Evolutionary conservation across 2,329 filamentous ascomycete species (phyloP).

Genomic region (Ophiostoma australiae): DNA sequence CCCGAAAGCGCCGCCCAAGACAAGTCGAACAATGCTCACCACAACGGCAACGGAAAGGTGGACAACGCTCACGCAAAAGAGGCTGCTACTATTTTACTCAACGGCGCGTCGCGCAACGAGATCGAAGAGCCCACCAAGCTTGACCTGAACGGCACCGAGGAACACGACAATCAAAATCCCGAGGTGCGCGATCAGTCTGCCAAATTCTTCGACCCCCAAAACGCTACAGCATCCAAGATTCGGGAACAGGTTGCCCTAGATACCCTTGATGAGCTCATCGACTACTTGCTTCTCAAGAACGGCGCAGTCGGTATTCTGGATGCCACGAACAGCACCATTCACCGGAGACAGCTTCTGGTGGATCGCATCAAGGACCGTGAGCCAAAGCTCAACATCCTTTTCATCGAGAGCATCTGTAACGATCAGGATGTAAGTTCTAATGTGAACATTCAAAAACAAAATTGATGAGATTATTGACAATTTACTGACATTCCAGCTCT

Average conservation of each 20-base stretch:
- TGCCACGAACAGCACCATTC: slow-evolving; percentile 92
- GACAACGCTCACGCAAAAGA: slow-evolving; percentile 35
- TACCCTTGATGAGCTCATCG: slow-evolving; percentile 84
- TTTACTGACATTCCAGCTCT: slow-evolving; percentile 43
- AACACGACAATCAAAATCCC: background rate
- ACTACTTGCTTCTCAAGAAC: slow-evolving; percentile 76
- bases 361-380: slow-evolving; percentile 76
- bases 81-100: slow-evolving; percentile 55
- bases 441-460: slow-evolving; percentile 29
- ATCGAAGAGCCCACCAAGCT: slow-evolving; percentile 40
- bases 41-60: slow-evolving; percentile 28
- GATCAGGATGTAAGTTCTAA: slow-evolving; percentile 50
- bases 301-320: slow-evolving; percentile 94
- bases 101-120: slow-evolving; percentile 37
- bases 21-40: slow-evolving; percentile 8
- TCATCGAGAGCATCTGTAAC: slow-evolving; percentile 90
- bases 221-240: slow-evolving; percentile 72
- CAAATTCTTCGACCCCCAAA: slow-evolving; percentile 88
- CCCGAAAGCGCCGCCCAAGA: background rate
- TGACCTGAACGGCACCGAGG: slow-evolving; percentile 34
- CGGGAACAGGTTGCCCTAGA: slow-evolving; percentile 89
- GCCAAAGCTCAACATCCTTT: slow-evolving; percentile 83
- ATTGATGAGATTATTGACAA: background rate
- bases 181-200: slow-evolving; percentile 79
- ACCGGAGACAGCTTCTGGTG: slow-evolving; percentile 77